Percentiles rank a stretch among this genome's conserved stretches.
phyloP scores from a whole-genome alignment of 1,139 yeast species.

The Nakaseomyces nivariensis region DNA sequence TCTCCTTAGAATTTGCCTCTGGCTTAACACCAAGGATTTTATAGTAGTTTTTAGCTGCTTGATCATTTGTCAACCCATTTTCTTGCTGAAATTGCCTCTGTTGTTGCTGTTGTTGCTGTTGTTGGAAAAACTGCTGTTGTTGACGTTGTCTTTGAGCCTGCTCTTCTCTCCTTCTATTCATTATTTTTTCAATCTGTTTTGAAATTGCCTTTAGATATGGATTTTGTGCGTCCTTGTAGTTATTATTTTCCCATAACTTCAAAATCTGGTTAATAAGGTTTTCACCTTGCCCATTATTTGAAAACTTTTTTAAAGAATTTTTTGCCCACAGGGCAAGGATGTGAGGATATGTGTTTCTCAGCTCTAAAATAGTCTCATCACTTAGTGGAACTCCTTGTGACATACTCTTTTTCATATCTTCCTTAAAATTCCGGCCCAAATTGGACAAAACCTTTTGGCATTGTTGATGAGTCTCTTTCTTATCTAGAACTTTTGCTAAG shows the following conservation, averaged over 20 bases:
- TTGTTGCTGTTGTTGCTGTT: slow-evolving; percentile 29
- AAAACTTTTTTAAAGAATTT: slow-evolving; percentile 9
- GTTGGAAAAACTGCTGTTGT: slow-evolving; percentile 30
- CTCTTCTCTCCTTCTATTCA: slow-evolving; percentile 5
- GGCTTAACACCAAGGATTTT: slow-evolving; percentile 60
- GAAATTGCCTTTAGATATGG: slow-evolving; percentile 11
- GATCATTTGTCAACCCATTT: slow-evolving; percentile 33
- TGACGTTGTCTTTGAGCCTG: slow-evolving; percentile 23
- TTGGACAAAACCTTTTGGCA: neutral
- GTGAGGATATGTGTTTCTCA: slow-evolving; percentile 25
- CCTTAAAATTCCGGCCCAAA: neutral
- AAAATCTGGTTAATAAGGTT: slow-evolving; percentile 14
- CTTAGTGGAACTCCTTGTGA: slow-evolving; percentile 10
- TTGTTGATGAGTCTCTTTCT: neutral
- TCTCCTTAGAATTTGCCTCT: slow-evolving; percentile 62
- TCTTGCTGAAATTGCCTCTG: slow-evolving; percentile 42
- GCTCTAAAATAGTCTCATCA: slow-evolving; percentile 15
- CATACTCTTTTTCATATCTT: neutral
- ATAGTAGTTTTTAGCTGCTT: slow-evolving; percentile 58
- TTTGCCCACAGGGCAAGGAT: slow-evolving; percentile 18
- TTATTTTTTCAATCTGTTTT: slow-evolving; percentile 8
- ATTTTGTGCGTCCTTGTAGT: slow-evolving; percentile 13
- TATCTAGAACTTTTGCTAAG: neutral
- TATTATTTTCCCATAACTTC: slow-evolving; percentile 18
- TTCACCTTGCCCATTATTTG: slow-evolving; percentile 7